Base-by-base conservation (phyloP, 352 stramenopile genomes). In the Pythium utonaiense region DNA sequence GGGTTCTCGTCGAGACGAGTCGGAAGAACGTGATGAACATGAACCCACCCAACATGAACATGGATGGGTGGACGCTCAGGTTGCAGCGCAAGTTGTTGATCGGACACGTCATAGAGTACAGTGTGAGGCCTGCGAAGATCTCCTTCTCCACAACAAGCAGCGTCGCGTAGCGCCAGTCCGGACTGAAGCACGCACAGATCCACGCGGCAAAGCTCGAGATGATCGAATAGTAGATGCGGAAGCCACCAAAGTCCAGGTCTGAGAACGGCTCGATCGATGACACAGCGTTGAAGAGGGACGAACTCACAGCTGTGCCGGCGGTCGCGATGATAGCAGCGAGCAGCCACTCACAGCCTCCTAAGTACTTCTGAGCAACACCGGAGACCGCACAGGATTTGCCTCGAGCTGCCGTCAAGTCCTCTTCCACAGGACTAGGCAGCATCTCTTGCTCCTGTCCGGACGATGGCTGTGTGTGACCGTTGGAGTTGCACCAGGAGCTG, bases 51-150 rank as follows among this genome's bases (percentile, higher is more conserved):
- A 86, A 47, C 13, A 86, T 50, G 36, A 82, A 34, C 12, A 71
- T 52, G 6, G 66, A 50, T 8, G 80, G 71, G 17, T 75, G 52
- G 16, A 85, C 38, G 9, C 61, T 24, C 25, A 64, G 52, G 55
- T 69, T 62, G 57, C 80, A 90, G 36, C 54, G 67, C 10, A 83
- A 59, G 33, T 78, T 44, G 53, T 87, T 88, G 41, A 81, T 83
- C 12, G 73, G 69, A 55, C 80, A 90, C 24, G 69, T 73, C 25
- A 73, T 85, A 16, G 75, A 85, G 61, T 84, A 74, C 33, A 90
- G 48, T n/a, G 78, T 85, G 28, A 88, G 62, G 25, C 61, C 53
- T 34, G 71, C 80, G 47, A 88, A 88, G 28, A 83, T 69, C 17
- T 62, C 69, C 27, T 79, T 78, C 56, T 83, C 64, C 10, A 80